phyloP scores from a whole-genome alignment of 306 rosid genomes.

The Cajanus cajan region DNA sequence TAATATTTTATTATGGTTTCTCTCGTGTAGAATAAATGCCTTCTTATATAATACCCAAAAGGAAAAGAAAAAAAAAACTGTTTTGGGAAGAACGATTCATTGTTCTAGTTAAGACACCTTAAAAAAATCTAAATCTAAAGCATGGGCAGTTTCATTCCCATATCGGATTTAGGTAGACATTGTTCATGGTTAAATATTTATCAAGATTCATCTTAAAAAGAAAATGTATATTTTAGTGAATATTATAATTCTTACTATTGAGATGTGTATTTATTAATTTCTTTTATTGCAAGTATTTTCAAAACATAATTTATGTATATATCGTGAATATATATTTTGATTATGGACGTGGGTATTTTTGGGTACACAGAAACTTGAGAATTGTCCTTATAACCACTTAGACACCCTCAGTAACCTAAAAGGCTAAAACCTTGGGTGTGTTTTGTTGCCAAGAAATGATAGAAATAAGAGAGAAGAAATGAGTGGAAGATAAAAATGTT shows the following conservation, averaged over 20 bases:
- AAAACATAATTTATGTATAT: too few relatives aligned
- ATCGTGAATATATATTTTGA: too few relatives aligned
- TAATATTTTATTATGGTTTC: background rate
- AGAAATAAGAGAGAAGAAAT: too few relatives aligned
- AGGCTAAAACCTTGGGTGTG: background rate
- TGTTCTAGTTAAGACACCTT: background rate
- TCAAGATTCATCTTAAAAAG: background rate
- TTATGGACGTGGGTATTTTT: too few relatives aligned
- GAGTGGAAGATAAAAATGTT: too few relatives aligned
- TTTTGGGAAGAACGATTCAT: background rate
- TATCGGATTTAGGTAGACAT: background rate
- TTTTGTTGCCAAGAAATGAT: too few relatives aligned
- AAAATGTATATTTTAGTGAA: too few relatives aligned
- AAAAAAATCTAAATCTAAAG: background rate
- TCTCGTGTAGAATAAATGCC: background rate
- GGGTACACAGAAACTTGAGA: too few relatives aligned
- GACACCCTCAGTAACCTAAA: background rate
- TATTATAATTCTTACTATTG: too few relatives aligned
- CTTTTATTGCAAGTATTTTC: too few relatives aligned
- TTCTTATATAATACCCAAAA: background rate
- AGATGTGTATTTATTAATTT: too few relatives aligned
- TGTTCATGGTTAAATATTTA: background rate
- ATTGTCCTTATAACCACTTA: background rate
- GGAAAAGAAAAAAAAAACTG: background rate
- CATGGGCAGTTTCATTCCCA: background rate